Conservation (phyloP, 805 yeast genomes). For the Monosporozyma servazzii region DNA sequence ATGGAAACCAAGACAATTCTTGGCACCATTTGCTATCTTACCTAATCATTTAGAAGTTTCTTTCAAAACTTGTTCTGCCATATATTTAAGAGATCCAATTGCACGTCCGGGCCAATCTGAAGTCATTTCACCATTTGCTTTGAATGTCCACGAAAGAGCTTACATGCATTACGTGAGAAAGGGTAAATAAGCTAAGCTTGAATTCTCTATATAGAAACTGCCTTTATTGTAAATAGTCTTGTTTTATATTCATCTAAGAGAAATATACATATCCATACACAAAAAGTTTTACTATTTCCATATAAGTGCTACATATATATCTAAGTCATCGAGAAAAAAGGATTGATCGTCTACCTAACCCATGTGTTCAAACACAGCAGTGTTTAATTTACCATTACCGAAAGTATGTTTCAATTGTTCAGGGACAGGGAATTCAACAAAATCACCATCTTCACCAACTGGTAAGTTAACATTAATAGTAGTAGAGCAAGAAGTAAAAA, state of each 20-base stretch:
- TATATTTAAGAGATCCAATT: slow-evolving; percentile 93
- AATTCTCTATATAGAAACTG: background rate
- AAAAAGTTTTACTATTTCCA: background rate
- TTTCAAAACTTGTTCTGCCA: slow-evolving; percentile 87
- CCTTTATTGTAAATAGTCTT: background rate
- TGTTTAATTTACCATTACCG: slow-evolving; percentile 49
- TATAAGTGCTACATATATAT: background rate
- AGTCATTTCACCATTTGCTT: slow-evolving; percentile 82
- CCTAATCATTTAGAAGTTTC: slow-evolving; percentile 90
- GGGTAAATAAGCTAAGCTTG: slow-evolving; percentile 33
- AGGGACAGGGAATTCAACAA: slow-evolving; percentile 74
- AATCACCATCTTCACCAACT: slow-evolving; percentile 58
- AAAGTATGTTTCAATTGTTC: slow-evolving; percentile 82
- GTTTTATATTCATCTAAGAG: slow-evolving; percentile 1
- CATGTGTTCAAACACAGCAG: slow-evolving; percentile 73
- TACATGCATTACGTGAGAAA: slow-evolving; percentile 86
- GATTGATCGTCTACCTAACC: slow-evolving; percentile 35
- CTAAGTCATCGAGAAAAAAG: background rate
- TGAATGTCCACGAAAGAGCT: slow-evolving; percentile 81
- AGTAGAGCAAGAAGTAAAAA: slow-evolving; percentile 78
- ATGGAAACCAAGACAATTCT: slow-evolving; percentile 89
- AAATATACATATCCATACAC: background rate
- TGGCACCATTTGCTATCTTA: slow-evolving; percentile 84
- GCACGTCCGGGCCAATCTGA: slow-evolving; percentile 96
- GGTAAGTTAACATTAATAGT: slow-evolving; percentile 82